Base-by-base conservation (phyloP, 805 yeast species). In the Saccharomycopsis schoenii region DNA sequence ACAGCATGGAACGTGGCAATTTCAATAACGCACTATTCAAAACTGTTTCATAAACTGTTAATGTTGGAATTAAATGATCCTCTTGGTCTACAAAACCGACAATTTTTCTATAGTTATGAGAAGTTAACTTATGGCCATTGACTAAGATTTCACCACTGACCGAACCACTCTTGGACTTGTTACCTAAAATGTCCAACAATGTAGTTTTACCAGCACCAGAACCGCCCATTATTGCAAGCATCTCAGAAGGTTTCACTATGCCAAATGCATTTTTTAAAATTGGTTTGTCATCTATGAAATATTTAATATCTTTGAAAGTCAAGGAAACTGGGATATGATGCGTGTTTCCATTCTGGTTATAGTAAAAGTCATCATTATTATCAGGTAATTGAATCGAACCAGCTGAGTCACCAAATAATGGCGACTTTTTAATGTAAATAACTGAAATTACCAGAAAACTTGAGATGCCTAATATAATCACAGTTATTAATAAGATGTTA, bases 161-260 rank as follows among this genome's bases (percentile, higher is more conserved):
- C 0, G 66, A 64, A 1, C 99, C 99, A 40, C 84, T 79, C 69
- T 93, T 94, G 69, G 84, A 82, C 70, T 93, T 94, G 56, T 86
- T 88, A 0, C 98, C 98, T 60, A 94, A 75, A 62, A 94, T 91
- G 69, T 94, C 99, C 58, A 94, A 75, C 52, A 94, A 74, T 0
- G 99, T 93, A 0, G 99, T 93, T 70, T 94, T 94, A 58, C 99
- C 99, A 14, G 99, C 98, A 57, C 99, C 99, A 0, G 97, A 92
- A 1, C 97, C 97, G 54, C 99, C 99, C 96, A 94, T 89, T 51
- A 94, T 90, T 0, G 99, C 98, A 70, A 91, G 72, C 64, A 96
- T 87, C 70, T 91, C 91, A 43, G 97, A 87, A 1, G 97, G 96
- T 58, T 83, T 82, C 2, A 85, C 96, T 14, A 83, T 67, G 10